Evolutionary conservation across 1,284 basidiomycete species (phyloP).

Genomic region (Pterula multifida): DNA sequence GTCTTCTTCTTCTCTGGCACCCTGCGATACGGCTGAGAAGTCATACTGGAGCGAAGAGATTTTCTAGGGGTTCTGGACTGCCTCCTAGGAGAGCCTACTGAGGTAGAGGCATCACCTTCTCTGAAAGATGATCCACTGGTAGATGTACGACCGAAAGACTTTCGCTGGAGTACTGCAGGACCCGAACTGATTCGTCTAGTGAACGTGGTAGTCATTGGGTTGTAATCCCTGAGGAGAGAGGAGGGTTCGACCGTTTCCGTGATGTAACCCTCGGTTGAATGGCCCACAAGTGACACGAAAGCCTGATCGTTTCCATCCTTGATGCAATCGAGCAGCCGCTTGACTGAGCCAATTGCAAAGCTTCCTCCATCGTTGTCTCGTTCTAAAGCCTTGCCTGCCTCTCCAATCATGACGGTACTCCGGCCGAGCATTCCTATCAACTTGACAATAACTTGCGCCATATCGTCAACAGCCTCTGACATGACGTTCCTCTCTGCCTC

Average conservation of each 20-base stretch:
- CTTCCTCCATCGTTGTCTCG: slow-evolving; percentile 22
- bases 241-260: slow-evolving; percentile 17
- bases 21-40: slow-evolving; percentile 46
- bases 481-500: slow-evolving; percentile 62
- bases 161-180: slow-evolving; percentile 28
- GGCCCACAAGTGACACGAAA: slow-evolving; percentile 53
- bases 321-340: slow-evolving; percentile 37
- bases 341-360: slow-evolving; percentile 31
- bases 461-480: slow-evolving; percentile 48
- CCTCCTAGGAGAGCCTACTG: slow-evolving; percentile 26
- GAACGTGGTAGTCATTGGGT: slow-evolving; percentile 26
- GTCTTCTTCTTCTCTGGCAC: slow-evolving; percentile 51
- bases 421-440: slow-evolving; percentile 73
- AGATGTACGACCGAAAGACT: slow-evolving; percentile 20
- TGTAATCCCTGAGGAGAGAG: slow-evolving; percentile 33
- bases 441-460: slow-evolving; percentile 58
- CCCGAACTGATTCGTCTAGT: slow-evolving; percentile 33
- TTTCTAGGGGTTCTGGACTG: slow-evolving; percentile 49
- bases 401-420: slow-evolving; percentile 62
- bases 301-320: slow-evolving; percentile 57
- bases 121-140: slow-evolving; percentile 37
- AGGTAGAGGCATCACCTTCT: slow-evolving; percentile 26
- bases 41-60: slow-evolving; percentile 55
- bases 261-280: slow-evolving; percentile 45
- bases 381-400: slow-evolving; percentile 44